These are phyloP conservation scores for Aspergillus fischeri DNA, from an alignment of 2,329 filamentous ascomycete genomes.

Conservation along the genomic window DNA sequence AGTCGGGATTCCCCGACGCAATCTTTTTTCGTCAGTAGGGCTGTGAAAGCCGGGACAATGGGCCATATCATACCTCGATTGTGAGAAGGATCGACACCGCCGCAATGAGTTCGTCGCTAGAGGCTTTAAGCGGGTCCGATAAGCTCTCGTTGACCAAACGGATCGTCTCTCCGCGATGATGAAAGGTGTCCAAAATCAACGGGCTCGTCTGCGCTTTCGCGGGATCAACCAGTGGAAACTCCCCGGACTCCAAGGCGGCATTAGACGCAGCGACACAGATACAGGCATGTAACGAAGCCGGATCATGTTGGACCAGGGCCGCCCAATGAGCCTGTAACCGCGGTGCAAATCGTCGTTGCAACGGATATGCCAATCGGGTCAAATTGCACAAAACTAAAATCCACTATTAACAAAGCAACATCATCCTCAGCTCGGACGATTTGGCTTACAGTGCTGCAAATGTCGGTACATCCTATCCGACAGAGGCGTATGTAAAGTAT, in stretches of 20 bases:
- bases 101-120: conserved; percentile 37
- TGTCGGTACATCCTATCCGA: conserved; percentile 36
- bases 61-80: conserved; percentile 29
- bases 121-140: conserved; percentile 35
- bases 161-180: conserved; percentile 38
- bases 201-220: conserved; percentile 25
- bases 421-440: neutral
- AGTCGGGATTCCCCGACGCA: conserved; percentile 36
- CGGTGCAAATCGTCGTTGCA: conserved; percentile 31
- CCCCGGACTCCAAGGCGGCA: conserved; percentile 29
- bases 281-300: conserved; percentile 33
- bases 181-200: conserved; percentile 35
- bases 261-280: conserved; percentile 38
- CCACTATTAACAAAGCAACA: conserved; percentile 5
- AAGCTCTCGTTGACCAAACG: conserved; percentile 36
- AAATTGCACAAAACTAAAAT: conserved; percentile 32
- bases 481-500: conserved; percentile 31
- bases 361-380: conserved; percentile 33
- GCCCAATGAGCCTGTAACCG: conserved; percentile 35
- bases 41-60: neutral
- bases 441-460: conserved; percentile 32
- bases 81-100: conserved; percentile 37
- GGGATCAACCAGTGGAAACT: conserved; percentile 32
- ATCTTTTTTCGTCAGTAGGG: conserved; percentile 25
- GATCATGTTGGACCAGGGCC: conserved; percentile 31